Conservation (phyloP, 768 basidiomycete species). For the Amanita pallidorosea region DNA sequence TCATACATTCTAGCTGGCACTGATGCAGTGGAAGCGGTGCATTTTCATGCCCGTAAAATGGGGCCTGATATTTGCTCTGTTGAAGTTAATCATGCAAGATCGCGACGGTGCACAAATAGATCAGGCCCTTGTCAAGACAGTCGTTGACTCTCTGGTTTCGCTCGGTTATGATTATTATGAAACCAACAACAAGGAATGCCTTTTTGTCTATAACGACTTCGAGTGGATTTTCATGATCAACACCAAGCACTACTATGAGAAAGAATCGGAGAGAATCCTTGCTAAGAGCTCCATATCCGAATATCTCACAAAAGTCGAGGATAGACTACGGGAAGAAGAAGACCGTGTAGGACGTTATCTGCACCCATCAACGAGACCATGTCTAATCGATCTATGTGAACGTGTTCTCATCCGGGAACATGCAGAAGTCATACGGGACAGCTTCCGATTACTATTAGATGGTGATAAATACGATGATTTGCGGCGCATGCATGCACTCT, state of each 20-base stretch:
- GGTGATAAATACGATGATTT: slow-evolving; percentile 95
- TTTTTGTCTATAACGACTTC: slow-evolving; percentile 93
- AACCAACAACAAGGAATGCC: slow-evolving; percentile 85
- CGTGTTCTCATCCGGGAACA: slow-evolving; percentile 90
- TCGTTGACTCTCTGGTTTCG: slow-evolving; percentile 93
- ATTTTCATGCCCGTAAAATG: slow-evolving; percentile 82
- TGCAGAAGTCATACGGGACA: slow-evolving; percentile 85
- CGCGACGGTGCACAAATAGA: slow-evolving; percentile 94
- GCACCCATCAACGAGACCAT: slow-evolving; percentile 82
- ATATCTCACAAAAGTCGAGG: slow-evolving; percentile 94
- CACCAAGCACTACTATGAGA: slow-evolving; percentile 88
- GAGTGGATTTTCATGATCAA: slow-evolving; percentile 81
- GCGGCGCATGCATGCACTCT: slow-evolving; percentile 89
- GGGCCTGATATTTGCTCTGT: slow-evolving; percentile 76
- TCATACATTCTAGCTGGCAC: slow-evolving; percentile 53
- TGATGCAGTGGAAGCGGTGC: slow-evolving; percentile 91
- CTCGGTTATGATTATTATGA: slow-evolving; percentile 86
- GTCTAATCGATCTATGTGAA: slow-evolving; percentile 81
- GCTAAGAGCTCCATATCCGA: slow-evolving; percentile 89
- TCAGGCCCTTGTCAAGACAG: slow-evolving; percentile 92
- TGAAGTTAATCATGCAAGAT: slow-evolving; percentile 85
- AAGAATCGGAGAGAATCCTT: slow-evolving; percentile 88
- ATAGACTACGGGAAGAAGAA: slow-evolving; percentile 88
- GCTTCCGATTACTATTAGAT: slow-evolving; percentile 87
- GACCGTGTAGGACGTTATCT: slow-evolving; percentile 93